Evolutionary conservation across 106 monocot species (phyloP).

Genomic region (Dendrobium chrysotoxum): DNA sequence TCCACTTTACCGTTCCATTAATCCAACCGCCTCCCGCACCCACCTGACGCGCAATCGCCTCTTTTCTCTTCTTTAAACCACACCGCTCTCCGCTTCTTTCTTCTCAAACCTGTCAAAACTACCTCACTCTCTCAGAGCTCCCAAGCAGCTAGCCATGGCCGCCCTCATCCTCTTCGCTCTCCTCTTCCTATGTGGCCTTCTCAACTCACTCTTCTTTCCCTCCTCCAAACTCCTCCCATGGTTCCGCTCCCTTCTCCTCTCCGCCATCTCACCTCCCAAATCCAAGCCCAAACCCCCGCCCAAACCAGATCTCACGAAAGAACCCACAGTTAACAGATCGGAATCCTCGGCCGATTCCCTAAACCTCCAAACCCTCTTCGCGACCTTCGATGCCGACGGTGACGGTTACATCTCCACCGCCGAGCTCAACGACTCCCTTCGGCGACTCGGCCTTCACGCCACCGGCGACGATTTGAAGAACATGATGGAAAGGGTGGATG

Average conservation of each 20-base stretch:
- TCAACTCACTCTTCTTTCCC: slow-evolving; percentile 17
- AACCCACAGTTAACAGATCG: not conserved
- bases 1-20: not conserved
- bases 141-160: not conserved
- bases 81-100: not conserved
- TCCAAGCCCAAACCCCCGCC: too few species aligned
- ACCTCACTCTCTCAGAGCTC: not conserved
- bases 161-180: slow-evolving; percentile 4
- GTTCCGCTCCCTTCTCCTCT: slow-evolving; percentile 16
- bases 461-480: slow-evolving; percentile 17
- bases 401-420: slow-evolving; percentile 47
- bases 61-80: too few species aligned
- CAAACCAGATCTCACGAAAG: not conserved
- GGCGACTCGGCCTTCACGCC: slow-evolving; percentile 18
- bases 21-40: not conserved
- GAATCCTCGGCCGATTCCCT: not conserved
- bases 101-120: not conserved
- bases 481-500: slow-evolving; percentile 36
- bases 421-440: slow-evolving; percentile 40
- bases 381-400: slow-evolving; percentile 39
- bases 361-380: slow-evolving; percentile 23
- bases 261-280: not conserved
- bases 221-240: slow-evolving; percentile 15
- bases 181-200: slow-evolving; percentile 6
- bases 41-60: not conserved